Percentiles rank a stretch among this genome's conserved stretches.
phyloP scores from a whole-genome alignment of 2,329 filamentous ascomycete species.

The Aschersonia sp. region DNA sequence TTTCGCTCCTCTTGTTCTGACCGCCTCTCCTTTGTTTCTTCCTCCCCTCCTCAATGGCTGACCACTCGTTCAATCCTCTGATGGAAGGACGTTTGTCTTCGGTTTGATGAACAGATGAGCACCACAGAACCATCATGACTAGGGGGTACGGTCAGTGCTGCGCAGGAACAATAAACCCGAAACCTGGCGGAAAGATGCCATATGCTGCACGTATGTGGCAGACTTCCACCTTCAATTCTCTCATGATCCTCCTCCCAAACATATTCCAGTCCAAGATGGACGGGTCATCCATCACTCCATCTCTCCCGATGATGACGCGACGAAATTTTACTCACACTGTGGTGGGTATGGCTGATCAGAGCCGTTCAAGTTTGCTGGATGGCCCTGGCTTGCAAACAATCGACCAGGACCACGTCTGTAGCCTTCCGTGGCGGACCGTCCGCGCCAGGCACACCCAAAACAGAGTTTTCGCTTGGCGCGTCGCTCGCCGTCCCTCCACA shows the following conservation, averaged over 20 bases:
- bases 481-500: neutral
- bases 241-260: neutral
- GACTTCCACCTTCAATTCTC: neutral
- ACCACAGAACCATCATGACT: too few species aligned
- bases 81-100: too few species aligned
- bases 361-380: neutral
- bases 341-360: too few species aligned
- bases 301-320: neutral
- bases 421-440: constrained; percentile 4
- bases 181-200: too few species aligned
- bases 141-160: too few species aligned
- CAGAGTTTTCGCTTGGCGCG: constrained; percentile 3
- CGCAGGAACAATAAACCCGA: too few species aligned
- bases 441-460: constrained; percentile 2
- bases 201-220: neutral
- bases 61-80: too few species aligned
- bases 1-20: too few species aligned
- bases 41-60: too few species aligned
- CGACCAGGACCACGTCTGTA: neutral
- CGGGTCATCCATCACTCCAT: neutral
- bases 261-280: neutral
- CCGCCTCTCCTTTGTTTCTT: too few species aligned
- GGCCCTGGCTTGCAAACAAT: neutral
- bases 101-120: too few species aligned
- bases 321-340: too few species aligned